These are phyloP conservation scores for Alternaria postmessia DNA, from an alignment of 2,329 filamentous ascomycete genomes.

Conservation along the genomic window DNA sequence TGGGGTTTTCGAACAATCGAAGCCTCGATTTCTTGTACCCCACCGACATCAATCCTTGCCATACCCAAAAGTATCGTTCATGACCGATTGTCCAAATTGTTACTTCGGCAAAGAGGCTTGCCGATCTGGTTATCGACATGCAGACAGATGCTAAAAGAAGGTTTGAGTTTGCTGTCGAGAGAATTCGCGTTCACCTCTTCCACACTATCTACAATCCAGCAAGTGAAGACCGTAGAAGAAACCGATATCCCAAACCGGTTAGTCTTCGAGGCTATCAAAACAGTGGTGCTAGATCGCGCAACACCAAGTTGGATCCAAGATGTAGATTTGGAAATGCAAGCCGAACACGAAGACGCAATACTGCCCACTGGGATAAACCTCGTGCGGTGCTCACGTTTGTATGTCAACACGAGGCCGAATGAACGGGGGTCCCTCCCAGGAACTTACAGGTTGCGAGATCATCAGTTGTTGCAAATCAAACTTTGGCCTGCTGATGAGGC, in stretches of 20 bases:
- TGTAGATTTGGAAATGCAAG: neutral
- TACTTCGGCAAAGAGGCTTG: neutral
- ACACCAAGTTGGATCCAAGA: neutral
- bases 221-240: neutral
- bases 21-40: neutral
- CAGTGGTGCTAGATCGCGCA: neutral
- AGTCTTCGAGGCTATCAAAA: neutral
- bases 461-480: neutral
- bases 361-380: neutral
- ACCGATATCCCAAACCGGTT: neutral
- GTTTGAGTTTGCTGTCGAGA: neutral
- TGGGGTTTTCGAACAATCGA: neutral
- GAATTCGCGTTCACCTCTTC: neutral
- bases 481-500: neutral
- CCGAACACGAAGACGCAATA: neutral
- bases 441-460: neutral
- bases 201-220: neutral
- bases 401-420: neutral
- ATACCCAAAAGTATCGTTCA: neutral
- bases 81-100: neutral
- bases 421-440: neutral
- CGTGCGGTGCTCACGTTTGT: neutral
- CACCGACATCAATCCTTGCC: neutral
- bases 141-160: neutral
- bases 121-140: neutral